A percentile compares a stretch with the other conserved stretches of the same genome.
Evolutionary conservation across 768 basidiomycete species (phyloP).

Genomic region (Sistotremastrum niveocremeum): DNA sequence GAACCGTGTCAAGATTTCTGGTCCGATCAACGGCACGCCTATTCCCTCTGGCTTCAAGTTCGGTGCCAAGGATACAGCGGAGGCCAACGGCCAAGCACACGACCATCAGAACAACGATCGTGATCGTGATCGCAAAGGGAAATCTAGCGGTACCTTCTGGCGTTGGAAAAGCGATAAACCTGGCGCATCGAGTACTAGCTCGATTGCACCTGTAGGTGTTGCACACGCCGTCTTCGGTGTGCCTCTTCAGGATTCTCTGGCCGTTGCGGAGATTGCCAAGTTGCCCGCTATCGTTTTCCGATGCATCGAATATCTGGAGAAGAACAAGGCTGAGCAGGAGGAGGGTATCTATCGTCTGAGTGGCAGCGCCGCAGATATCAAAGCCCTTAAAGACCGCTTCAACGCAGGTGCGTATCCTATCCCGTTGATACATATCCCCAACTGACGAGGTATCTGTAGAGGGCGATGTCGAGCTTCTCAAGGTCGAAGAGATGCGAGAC

Average conservation of each 20-base stretch:
- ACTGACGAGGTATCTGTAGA: constrained; percentile 33
- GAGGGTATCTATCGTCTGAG: constrained; percentile 96
- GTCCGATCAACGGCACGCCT: constrained; percentile 70
- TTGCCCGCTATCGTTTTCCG: constrained; percentile 93
- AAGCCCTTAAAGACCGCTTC: constrained; percentile 84
- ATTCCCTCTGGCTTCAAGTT: constrained; percentile 89
- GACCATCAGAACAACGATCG: constrained; percentile 6
- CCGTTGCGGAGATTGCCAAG: constrained; percentile 78
- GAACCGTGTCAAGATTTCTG: constrained; percentile 62
- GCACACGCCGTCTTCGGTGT: constrained; percentile 83
- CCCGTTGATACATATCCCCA: constrained; percentile 4
- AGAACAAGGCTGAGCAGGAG: constrained; percentile 87
- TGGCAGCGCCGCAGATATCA: constrained; percentile 91
- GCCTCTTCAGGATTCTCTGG: constrained; percentile 73
- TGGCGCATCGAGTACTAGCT: too few relatives aligned
- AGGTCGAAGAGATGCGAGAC: constrained; percentile 89
- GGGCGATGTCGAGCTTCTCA: constrained; percentile 88
- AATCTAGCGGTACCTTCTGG: constrained; percentile 90
- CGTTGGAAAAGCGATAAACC: constrained; percentile 39
- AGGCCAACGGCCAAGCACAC: constrained; percentile 11
- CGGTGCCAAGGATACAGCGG: constrained; percentile 54
- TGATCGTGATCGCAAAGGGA: constrained; percentile 64
- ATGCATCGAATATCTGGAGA: constrained; percentile 88
- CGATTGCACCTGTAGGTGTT: constrained; percentile 22
- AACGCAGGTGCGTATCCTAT: constrained; percentile 52